These are phyloP conservation scores for Alloascoidea africana DNA, from an alignment of 805 yeast species.

Conservation along the genomic window DNA sequence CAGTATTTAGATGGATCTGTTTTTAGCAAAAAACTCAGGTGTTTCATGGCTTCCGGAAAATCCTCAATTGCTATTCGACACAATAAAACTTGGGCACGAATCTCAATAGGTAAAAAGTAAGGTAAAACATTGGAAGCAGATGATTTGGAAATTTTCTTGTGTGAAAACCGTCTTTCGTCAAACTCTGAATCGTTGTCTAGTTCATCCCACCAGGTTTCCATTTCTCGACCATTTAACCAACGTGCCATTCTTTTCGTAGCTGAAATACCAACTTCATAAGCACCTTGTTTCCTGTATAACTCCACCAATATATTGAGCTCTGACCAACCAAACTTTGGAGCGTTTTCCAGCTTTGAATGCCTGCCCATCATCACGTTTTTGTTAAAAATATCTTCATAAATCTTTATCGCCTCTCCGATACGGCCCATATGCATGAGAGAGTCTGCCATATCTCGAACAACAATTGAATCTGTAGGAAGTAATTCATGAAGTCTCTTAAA, in stretches of 20 bases:
- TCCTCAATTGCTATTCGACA: slow-evolving; percentile 53
- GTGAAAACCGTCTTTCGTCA: slow-evolving; percentile 49
- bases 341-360: slow-evolving; percentile 12
- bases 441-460: slow-evolving; percentile 33
- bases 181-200: slow-evolving; percentile 63
- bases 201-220: slow-evolving; percentile 55
- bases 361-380: slow-evolving; percentile 30
- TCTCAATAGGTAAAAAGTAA: slow-evolving; percentile 66
- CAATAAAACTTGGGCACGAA: slow-evolving; percentile 66
- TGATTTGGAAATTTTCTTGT: slow-evolving; percentile 26
- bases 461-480: slow-evolving; percentile 43
- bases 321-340: slow-evolving; percentile 69
- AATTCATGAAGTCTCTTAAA: slow-evolving; percentile 40
- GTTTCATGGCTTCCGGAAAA: slow-evolving; percentile 55
- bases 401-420: slow-evolving; percentile 56
- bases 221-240: slow-evolving; percentile 63
- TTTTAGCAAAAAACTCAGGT: slow-evolving; percentile 43
- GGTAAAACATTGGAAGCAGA: slow-evolving; percentile 14
- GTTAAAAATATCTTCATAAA: slow-evolving; percentile 50
- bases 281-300: slow-evolving; percentile 52
- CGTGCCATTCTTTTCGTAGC: slow-evolving; percentile 59
- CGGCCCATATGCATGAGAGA: slow-evolving; percentile 34
- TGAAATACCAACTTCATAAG: slow-evolving; percentile 47
- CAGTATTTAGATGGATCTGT: slow-evolving; percentile 44
- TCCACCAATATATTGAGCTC: slow-evolving; percentile 77